Base-by-base conservation (phyloP, 768 basidiomycete genomes). In the Antrodiella citrinella region DNA sequence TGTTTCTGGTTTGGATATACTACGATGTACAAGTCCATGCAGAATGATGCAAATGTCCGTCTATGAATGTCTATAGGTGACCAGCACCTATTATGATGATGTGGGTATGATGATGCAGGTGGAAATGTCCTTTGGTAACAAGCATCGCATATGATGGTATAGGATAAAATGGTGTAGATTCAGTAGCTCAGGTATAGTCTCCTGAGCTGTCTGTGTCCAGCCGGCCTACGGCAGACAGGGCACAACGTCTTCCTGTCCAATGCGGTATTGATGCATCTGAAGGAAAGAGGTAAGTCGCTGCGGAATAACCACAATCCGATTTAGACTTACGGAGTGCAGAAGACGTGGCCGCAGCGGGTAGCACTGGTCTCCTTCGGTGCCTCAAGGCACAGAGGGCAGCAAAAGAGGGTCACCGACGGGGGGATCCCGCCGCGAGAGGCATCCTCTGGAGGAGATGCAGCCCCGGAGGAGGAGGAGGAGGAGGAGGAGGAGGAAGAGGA, bases 291-390 rank as follows among this genome's bases (percentile, higher is more conserved):
- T 1, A 7, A 35, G 30, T 35, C 15, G 15, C 15, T 7, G 30
- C 7, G 30, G 7, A 35, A 7, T 35, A 15, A 35, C 7, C 7
- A 35, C 15, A 35, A 35, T 35, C 7, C 30, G 30, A 35, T 15
- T n/a, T 7, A 35, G 30, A 35, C 30, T 35, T 35, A 67, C 67
- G 57, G 21, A n/a, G 58, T 52, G 53, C 67, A 67, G 52, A 67
- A 69, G 45, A 66, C 23, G 44, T 66, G 66, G 13, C 66, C 67
- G 49, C 67, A 67, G 10, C 50, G 52, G 3, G 65, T 67, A 5
- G 60, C 58, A 35, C 56, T 59, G 47, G 62, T 63, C 5, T 55
- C 55, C 19, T 51, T 53, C 0, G 58, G 55, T 1, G 51, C 45
- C 24, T 59, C 56, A 4, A 67, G 61, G 48, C 67, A 67, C 15